Percentiles rank a stretch among this genome's conserved stretches.
These are phyloP conservation scores for Diaporthe sp. DNA, from an alignment of 2,329 filamentous ascomycete species.

Conservation along the genomic window DNA sequence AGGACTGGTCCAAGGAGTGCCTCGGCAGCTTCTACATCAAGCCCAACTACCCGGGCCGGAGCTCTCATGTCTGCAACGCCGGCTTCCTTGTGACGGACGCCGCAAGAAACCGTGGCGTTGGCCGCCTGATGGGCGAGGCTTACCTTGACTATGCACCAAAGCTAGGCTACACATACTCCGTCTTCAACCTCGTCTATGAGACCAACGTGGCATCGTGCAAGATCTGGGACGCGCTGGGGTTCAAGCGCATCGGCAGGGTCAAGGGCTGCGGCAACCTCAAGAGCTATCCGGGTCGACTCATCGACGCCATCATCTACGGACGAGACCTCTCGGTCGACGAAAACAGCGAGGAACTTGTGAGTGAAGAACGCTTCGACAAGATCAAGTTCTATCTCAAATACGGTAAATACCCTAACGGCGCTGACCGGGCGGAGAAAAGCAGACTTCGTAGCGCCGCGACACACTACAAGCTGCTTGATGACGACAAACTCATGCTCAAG, in stretches of 20 bases:
- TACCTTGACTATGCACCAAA: slow-evolving; percentile 84
- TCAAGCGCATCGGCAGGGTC: slow-evolving; percentile 91
- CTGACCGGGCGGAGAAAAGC: slow-evolving; percentile 95
- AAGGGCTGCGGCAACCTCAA: slow-evolving; percentile 79
- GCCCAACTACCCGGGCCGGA: slow-evolving; percentile 92
- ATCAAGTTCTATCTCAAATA: slow-evolving; percentile 98
- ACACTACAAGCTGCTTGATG: slow-evolving; percentile 87
- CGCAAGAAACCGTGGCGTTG: slow-evolving; percentile 80
- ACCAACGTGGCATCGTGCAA: slow-evolving; percentile 91
- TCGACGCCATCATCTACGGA: slow-evolving; percentile 86
- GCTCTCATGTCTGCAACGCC: slow-evolving; percentile 92
- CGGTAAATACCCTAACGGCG: slow-evolving; percentile 91
- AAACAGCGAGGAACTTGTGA: slow-evolving; percentile 85
- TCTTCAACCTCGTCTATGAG: slow-evolving; percentile 96
- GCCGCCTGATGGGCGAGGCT: slow-evolving; percentile 81
- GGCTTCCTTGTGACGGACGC: slow-evolving; percentile 83
- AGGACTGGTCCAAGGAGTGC: slow-evolving; percentile 85
- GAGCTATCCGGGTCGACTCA: slow-evolving; percentile 76
- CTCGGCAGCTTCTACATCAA: slow-evolving; percentile 95
- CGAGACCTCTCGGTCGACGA: slow-evolving; percentile 67
- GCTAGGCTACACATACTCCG: slow-evolving; percentile 90
- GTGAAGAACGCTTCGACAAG: slow-evolving; percentile 98
- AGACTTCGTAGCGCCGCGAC: slow-evolving; percentile 93
- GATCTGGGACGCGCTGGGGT: slow-evolving; percentile 93
- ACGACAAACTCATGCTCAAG: slow-evolving; percentile 93